These are phyloP conservation scores for Cornus controversa DNA, from an alignment of 148 eudicot species.

Conservation along the genomic window DNA sequence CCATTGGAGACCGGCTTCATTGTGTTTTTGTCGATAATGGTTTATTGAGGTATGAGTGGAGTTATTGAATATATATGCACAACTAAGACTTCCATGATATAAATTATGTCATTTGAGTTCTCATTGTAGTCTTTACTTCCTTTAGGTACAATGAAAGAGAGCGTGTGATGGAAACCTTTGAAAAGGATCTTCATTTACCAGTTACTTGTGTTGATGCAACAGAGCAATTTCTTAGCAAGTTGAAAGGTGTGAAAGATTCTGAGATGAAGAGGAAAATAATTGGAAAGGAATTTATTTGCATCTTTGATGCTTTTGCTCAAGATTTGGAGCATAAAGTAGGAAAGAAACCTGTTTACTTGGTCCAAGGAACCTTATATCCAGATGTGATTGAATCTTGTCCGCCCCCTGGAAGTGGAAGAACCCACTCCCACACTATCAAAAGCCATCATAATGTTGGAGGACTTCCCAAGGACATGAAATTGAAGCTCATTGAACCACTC, in stretches of 20 bases:
- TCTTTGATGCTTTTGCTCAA: constrained; percentile 83
- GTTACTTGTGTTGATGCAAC: constrained; percentile 87
- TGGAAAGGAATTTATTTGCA: constrained; percentile 82
- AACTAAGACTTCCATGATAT: background rate
- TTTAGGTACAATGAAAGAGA: constrained; percentile 85
- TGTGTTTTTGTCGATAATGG: constrained; percentile 96
- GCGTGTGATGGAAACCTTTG: constrained; percentile 91
- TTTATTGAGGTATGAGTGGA: constrained; percentile 61
- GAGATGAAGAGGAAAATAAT: constrained; percentile 89
- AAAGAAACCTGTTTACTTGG: constrained; percentile 70
- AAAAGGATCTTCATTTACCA: constrained; percentile 84
- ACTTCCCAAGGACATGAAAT: constrained; percentile 96
- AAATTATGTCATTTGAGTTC: constrained; percentile 2
- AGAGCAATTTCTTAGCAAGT: constrained; percentile 70
- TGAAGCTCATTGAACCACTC: constrained; percentile 94
- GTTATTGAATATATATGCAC: background rate
- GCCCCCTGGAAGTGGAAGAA: constrained; percentile 94
- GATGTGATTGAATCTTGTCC: constrained; percentile 99
- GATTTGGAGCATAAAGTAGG: constrained; percentile 71
- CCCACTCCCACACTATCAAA: constrained; percentile 92
- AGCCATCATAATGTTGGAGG: constrained; percentile 99
- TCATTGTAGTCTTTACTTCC: constrained; percentile 6
- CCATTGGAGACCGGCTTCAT: constrained; percentile 92
- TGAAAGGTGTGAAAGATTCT: constrained; percentile 88
- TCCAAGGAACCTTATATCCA: constrained; percentile 96